These are phyloP conservation scores for Biscogniauxia marginata DNA, from an alignment of 2,329 filamentous ascomycete genomes.

Conservation along the genomic window DNA sequence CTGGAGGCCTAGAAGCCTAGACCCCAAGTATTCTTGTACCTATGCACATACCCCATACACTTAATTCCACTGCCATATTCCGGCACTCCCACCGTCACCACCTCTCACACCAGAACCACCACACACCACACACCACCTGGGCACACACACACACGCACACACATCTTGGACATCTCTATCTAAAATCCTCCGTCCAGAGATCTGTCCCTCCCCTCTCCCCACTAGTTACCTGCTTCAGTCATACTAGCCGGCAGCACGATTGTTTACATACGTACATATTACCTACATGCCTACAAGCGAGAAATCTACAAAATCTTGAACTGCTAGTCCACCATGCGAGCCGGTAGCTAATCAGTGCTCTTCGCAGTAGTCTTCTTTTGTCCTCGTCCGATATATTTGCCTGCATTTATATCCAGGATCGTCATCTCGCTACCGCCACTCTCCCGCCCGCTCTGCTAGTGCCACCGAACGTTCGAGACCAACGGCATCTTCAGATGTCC, in stretches of 20 bases:
- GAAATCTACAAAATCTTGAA: too few species aligned
- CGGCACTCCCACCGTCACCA: neutral
- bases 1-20: neutral
- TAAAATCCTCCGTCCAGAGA: neutral
- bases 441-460: conserved; percentile 4
- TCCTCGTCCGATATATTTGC: neutral
- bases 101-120: neutral
- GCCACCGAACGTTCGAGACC: conserved; percentile 23
- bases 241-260: neutral
- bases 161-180: neutral
- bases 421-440: neutral
- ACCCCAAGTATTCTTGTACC: neutral
- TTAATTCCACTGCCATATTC: neutral
- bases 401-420: conserved; percentile 1
- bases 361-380: neutral
- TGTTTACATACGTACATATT: neutral
- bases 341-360: neutral
- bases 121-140: too few species aligned
- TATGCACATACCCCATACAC: neutral
- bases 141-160: neutral
- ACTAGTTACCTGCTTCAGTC: neutral
- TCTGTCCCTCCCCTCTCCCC: neutral
- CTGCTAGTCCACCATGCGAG: neutral
- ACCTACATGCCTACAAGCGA: neutral
- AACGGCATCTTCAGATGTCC: conserved; percentile 7